Evolutionary conservation across 2,329 filamentous ascomycete genomes (phyloP).

Genomic region (Metarhizium guizhouense): DNA sequence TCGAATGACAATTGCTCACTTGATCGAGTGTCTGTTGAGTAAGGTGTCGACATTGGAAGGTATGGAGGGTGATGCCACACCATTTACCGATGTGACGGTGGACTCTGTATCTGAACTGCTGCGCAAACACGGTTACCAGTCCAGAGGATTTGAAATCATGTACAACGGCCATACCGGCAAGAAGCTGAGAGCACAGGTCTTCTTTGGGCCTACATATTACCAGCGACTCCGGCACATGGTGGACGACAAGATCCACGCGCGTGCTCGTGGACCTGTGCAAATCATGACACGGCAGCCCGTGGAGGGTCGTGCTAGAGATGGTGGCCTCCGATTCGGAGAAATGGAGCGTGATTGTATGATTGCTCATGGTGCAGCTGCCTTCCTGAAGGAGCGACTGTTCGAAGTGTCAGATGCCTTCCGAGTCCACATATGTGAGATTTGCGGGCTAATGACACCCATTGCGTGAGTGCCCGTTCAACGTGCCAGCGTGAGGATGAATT

Average conservation of each 20-base stretch:
- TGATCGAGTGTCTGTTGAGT: slow-evolving; percentile 96
- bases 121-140: slow-evolving; percentile 86
- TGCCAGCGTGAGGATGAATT: neutral
- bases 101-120: slow-evolving; percentile 84
- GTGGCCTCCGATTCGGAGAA: slow-evolving; percentile 98
- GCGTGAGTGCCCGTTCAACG: slow-evolving; percentile 58
- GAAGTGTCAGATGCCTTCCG: slow-evolving; percentile 97
- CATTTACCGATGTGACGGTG: slow-evolving; percentile 95
- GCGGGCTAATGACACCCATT: slow-evolving; percentile 96
- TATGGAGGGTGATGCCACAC: slow-evolving; percentile 93
- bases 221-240: slow-evolving; percentile 99
- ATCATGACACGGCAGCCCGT: slow-evolving; percentile 96
- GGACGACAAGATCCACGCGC: slow-evolving; percentile 99
- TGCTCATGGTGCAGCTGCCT: slow-evolving; percentile 93
- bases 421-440: slow-evolving; percentile 97
- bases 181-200: slow-evolving; percentile 89
- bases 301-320: slow-evolving; percentile 94
- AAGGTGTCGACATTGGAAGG: slow-evolving; percentile 92
- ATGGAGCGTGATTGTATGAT: slow-evolving; percentile 99
- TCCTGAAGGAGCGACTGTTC: slow-evolving; percentile 94
- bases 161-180: slow-evolving; percentile 96
- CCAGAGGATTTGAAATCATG: slow-evolving; percentile 95
- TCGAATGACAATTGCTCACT: slow-evolving; percentile 99
- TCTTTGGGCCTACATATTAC: slow-evolving; percentile 97
- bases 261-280: slow-evolving; percentile 90